Evolutionary conservation across 108 stramenopile species (phyloP).

Genomic region (Pseudonitzschia pungens): DNA sequence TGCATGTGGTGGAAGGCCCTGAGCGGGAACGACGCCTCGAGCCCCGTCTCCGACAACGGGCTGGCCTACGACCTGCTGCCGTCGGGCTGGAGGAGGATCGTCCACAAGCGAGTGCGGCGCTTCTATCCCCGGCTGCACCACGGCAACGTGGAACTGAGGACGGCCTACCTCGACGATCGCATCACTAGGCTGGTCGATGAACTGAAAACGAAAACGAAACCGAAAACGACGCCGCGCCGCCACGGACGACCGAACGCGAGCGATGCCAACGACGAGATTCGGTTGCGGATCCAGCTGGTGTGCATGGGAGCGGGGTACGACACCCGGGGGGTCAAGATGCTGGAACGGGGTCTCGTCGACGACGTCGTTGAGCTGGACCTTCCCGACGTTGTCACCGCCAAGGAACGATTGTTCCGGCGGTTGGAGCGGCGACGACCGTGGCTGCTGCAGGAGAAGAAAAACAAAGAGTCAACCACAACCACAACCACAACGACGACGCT

Average conservation of each 20-base stretch:
- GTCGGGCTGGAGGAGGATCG: slow-evolving; percentile 43
- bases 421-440: slow-evolving; percentile 52
- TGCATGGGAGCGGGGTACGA: slow-evolving; percentile 80
- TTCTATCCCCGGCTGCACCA: slow-evolving; percentile 72
- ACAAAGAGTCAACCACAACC: background rate
- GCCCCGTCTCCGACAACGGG: slow-evolving; percentile 54
- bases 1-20: slow-evolving; percentile 81
- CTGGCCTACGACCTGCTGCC: slow-evolving; percentile 73
- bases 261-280: background rate
- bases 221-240: no score
- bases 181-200: no score
- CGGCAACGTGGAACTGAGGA: slow-evolving; percentile 74
- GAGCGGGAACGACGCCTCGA: slow-evolving; percentile 49
- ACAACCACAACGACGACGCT: background rate
- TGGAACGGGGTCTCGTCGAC: slow-evolving; percentile 36
- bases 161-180: slow-evolving; percentile 63
- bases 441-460: slow-evolving; percentile 1
- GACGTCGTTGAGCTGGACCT: slow-evolving; percentile 63
- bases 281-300: slow-evolving; percentile 51
- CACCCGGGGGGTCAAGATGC: slow-evolving; percentile 53
- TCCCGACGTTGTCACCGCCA: slow-evolving; percentile 57
- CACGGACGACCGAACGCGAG: no score
- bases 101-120: slow-evolving; percentile 15
- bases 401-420: slow-evolving; percentile 53
- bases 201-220: no score